phyloP scores from a whole-genome alignment of 768 basidiomycete species.

The Tremella mesenterica region DNA sequence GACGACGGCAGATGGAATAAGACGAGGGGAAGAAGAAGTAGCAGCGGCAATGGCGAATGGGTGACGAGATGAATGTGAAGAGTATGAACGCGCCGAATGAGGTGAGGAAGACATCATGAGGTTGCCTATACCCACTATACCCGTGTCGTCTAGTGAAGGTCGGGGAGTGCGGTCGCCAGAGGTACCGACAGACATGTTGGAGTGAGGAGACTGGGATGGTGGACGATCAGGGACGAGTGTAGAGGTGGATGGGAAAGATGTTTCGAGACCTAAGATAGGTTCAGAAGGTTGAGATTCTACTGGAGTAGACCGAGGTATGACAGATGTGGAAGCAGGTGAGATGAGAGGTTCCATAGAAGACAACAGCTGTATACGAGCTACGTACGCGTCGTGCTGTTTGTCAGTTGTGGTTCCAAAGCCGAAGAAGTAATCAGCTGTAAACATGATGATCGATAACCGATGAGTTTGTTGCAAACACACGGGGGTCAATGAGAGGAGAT shows the following conservation, averaged over 20 bases:
- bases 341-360: slow-evolving; percentile 17
- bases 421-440: too few relatives aligned
- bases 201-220: not conserved
- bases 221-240: slow-evolving; percentile 15
- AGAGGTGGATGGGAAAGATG: slow-evolving; percentile 5
- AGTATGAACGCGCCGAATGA: slow-evolving; percentile 1
- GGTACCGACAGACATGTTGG: not conserved
- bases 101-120: slow-evolving; percentile 19
- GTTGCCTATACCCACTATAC: slow-evolving; percentile 23
- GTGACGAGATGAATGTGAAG: not conserved
- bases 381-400: slow-evolving; percentile 42
- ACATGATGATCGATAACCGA: too few relatives aligned
- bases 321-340: not conserved
- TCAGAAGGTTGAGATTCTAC: slow-evolving; percentile 2
- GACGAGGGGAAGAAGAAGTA: not conserved
- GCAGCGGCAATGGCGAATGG: not conserved
- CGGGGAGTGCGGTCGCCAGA: slow-evolving; percentile 21
- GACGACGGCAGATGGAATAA: not conserved
- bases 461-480: too few relatives aligned
- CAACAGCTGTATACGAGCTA: slow-evolving; percentile 39
- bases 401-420: slow-evolving; percentile 1
- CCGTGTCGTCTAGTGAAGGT: slow-evolving; percentile 25
- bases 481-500: too few relatives aligned
- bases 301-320: not conserved
- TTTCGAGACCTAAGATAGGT: slow-evolving; percentile 1